Evolutionary conservation across 805 yeast genomes (phyloP).

Genomic region (Komagataella populi): DNA sequence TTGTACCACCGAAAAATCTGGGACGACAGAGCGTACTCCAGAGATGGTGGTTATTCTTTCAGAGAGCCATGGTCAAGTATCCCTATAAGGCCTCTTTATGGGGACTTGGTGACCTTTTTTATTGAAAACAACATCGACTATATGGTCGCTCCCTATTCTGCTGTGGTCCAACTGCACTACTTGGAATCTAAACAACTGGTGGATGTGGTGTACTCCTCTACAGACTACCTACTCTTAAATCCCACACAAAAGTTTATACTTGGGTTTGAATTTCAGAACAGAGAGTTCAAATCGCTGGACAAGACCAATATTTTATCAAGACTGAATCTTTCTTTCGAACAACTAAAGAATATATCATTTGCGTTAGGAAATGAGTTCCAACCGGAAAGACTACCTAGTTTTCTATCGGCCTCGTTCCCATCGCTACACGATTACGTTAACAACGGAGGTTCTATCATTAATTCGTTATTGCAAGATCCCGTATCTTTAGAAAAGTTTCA

Average conservation of each 20-base stretch:
- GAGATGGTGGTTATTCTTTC: slow-evolving; percentile 31
- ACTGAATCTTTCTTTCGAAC: slow-evolving; percentile 45
- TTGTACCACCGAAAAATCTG: slow-evolving; percentile 33
- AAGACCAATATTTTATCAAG: slow-evolving; percentile 44
- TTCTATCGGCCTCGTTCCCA: slow-evolving; percentile 25
- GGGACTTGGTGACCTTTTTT: slow-evolving; percentile 45
- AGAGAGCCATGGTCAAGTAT: slow-evolving; percentile 37
- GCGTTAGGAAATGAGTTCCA: slow-evolving; percentile 72
- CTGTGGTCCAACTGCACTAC: slow-evolving; percentile 72
- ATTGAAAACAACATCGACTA: slow-evolving; percentile 43
- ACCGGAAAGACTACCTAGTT: slow-evolving; percentile 42
- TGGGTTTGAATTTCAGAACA: slow-evolving; percentile 52
- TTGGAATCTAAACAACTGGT: slow-evolving; percentile 40
- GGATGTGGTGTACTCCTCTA: slow-evolving; percentile 74
- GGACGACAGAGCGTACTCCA: slow-evolving; percentile 19
- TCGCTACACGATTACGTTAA: slow-evolving; percentile 18
- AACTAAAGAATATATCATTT: slow-evolving; percentile 62
- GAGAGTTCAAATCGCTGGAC: slow-evolving; percentile 57
- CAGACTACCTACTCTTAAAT: slow-evolving; percentile 54
- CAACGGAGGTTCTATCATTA: slow-evolving; percentile 27
- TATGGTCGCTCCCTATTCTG: slow-evolving; percentile 69
- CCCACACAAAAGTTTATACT: slow-evolving; percentile 60
- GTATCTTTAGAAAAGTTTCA: slow-evolving; percentile 36
- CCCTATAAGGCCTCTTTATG: slow-evolving; percentile 32
- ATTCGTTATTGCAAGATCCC: slow-evolving; percentile 32